Percentiles rank a stretch among this genome's conserved stretches.
Conservation (phyloP, 164 flowering plant genomes). For the Brasenia schreberi region DNA sequence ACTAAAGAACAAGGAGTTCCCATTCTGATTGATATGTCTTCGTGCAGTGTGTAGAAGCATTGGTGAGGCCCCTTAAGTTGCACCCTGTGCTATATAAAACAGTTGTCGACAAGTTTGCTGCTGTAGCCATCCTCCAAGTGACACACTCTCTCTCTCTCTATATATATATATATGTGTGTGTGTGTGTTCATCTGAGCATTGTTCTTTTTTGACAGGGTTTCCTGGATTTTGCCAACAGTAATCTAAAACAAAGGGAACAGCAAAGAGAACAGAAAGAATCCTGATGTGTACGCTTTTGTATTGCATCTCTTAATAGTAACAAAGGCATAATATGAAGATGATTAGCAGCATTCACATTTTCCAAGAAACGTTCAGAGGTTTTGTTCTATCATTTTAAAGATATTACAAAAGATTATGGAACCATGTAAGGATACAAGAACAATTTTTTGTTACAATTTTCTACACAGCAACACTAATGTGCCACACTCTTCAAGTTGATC, state of each 20-base stretch:
- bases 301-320: neutral
- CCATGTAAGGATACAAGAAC: too few species aligned
- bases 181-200: neutral
- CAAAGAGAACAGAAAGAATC: neutral
- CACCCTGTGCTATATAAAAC: constrained; percentile 48
- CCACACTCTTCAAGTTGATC: too few species aligned
- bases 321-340: too few species aligned
- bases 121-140: constrained; percentile 93
- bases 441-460: too few species aligned
- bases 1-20: neutral
- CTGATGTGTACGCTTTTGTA: neutral
- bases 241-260: constrained; percentile 3
- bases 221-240: constrained; percentile 34
- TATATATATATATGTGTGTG: too few species aligned
- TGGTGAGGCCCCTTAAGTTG: constrained; percentile 21
- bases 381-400: too few species aligned
- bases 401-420: too few species aligned
- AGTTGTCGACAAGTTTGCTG: constrained; percentile 78
- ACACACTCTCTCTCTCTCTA: constrained; percentile 1
- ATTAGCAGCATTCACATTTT: too few species aligned
- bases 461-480: too few species aligned
- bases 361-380: too few species aligned
- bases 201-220: constrained; percentile 34
- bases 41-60: constrained; percentile 14
- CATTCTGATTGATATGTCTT: constrained; percentile 3